Evolutionary conservation across 2,329 filamentous ascomycete species (phyloP).

Genomic region (Calonectria fujianensis): DNA sequence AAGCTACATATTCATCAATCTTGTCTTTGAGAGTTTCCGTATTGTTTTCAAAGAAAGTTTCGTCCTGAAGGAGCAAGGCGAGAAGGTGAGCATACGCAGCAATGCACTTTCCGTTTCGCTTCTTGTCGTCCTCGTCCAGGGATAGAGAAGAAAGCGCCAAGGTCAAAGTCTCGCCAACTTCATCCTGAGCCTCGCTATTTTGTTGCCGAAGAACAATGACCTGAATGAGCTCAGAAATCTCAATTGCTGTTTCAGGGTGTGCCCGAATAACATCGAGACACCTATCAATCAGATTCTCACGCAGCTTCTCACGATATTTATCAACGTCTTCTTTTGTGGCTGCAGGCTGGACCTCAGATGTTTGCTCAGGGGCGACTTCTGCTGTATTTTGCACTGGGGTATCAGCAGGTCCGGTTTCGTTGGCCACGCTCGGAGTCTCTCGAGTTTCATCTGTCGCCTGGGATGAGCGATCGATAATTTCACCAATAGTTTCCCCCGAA

Average conservation of each 20-base stretch:
- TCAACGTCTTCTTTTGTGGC: slow-evolving; percentile 85
- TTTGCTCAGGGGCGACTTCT: slow-evolving; percentile 44
- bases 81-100: slow-evolving; percentile 94
- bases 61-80: slow-evolving; percentile 89
- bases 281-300: slow-evolving; percentile 88
- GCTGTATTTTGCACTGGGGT: slow-evolving; percentile 34
- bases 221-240: slow-evolving; percentile 90
- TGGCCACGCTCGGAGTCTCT: slow-evolving; percentile 48
- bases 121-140: slow-evolving; percentile 77
- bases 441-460: slow-evolving; percentile 47
- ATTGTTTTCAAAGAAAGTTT: slow-evolving; percentile 85
- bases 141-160: slow-evolving; percentile 86
- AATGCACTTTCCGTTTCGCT: slow-evolving; percentile 78
- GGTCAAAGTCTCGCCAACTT: slow-evolving; percentile 88
- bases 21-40: slow-evolving; percentile 85
- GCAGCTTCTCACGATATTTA: slow-evolving; percentile 81
- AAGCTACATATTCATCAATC: slow-evolving; percentile 84
- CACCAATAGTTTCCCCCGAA: slow-evolving; percentile 55
- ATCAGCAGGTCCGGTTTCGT: slow-evolving; percentile 46
- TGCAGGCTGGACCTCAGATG: slow-evolving; percentile 43
- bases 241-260: slow-evolving; percentile 91
- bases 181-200: slow-evolving; percentile 75
- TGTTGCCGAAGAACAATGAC: slow-evolving; percentile 79
- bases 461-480: slow-evolving; percentile 53
- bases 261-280: slow-evolving; percentile 92